Conservation (phyloP, 1,284 basidiomycete genomes). For the Ustilago tritici region DNA sequence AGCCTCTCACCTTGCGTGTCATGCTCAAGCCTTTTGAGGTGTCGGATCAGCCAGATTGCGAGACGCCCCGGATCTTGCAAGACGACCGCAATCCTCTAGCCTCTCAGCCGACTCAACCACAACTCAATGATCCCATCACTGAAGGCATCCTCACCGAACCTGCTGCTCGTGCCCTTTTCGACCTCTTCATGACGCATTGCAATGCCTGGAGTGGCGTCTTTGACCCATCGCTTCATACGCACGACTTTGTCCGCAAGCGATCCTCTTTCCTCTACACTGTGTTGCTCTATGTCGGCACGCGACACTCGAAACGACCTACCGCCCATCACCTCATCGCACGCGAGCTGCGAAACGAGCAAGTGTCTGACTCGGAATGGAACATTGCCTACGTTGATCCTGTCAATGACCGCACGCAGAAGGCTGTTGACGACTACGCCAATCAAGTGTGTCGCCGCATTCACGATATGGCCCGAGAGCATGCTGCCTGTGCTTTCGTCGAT, state of each 20-base stretch:
- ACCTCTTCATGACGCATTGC: conserved; percentile 44
- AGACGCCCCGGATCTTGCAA: conserved; percentile 28
- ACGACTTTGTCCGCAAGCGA: conserved; percentile 53
- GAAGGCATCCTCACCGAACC: conserved; percentile 41
- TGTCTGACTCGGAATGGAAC: conserved; percentile 33
- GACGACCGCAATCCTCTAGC: conserved; percentile 41
- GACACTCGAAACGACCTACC: conserved; percentile 30
- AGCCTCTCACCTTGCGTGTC: conserved; percentile 44
- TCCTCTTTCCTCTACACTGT: conserved; percentile 54
- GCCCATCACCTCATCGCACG: conserved; percentile 45
- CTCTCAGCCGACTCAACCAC: conserved; percentile 25
- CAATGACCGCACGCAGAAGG: conserved; percentile 22
- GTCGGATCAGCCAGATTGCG: conserved; percentile 40
- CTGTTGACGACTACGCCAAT: conserved; percentile 40
- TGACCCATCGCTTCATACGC: conserved; percentile 44
- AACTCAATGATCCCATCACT: conserved; percentile 47
- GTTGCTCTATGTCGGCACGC: conserved; percentile 42
- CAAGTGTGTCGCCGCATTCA: conserved; percentile 41
- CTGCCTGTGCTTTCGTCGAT: conserved; percentile 49
- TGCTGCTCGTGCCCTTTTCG: conserved; percentile 47
- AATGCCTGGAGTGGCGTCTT: conserved; percentile 44
- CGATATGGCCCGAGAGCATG: conserved; percentile 42
- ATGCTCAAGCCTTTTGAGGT: conserved; percentile 58
- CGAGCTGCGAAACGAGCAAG: conserved; percentile 26
- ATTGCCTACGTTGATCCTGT: conserved; percentile 33